These are phyloP conservation scores for Ophiostoma ips DNA, from an alignment of 2,329 filamentous ascomycete genomes.

Conservation along the genomic window DNA sequence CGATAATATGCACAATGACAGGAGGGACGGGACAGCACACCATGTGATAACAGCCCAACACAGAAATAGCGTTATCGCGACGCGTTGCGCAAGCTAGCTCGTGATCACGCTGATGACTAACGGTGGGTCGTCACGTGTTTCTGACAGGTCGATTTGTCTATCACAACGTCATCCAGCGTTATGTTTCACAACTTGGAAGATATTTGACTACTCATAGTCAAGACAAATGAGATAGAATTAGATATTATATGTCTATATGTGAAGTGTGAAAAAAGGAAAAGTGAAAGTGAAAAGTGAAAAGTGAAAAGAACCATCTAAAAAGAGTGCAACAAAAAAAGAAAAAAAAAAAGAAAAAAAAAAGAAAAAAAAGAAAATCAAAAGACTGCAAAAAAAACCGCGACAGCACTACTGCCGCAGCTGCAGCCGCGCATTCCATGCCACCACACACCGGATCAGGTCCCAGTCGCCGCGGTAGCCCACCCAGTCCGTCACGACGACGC, in stretches of 20 bases:
- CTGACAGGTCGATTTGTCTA: too few relatives aligned
- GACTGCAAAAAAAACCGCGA: neutral
- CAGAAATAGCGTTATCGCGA: constrained; percentile 7
- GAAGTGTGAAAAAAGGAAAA: too few relatives aligned
- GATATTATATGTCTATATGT: neutral
- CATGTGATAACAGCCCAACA: constrained; percentile 4
- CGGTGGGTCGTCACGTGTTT: neutral
- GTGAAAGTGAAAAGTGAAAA: too few relatives aligned
- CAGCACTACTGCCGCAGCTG: constrained; percentile 29
- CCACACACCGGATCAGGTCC: constrained; percentile 75
- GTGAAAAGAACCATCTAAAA: too few relatives aligned
- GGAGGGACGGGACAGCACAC: neutral
- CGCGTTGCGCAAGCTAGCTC: neutral
- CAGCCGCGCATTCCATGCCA: constrained; percentile 74
- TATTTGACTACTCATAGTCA: neutral
- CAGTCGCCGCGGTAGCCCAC: constrained; percentile 78
- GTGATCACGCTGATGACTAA: neutral
- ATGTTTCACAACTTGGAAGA: neutral
- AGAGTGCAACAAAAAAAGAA: neutral
- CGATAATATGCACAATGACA: neutral
- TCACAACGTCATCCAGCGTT: too few relatives aligned
- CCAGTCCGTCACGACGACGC: constrained; percentile 87
- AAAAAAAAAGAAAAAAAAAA: neutral
- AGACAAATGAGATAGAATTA: neutral
- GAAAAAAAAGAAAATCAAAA: neutral